A percentile compares a stretch with the other conserved stretches of the same genome.
phyloP scores from a whole-genome alignment of 257 asterid species.

The Forsythia suspensa region DNA sequence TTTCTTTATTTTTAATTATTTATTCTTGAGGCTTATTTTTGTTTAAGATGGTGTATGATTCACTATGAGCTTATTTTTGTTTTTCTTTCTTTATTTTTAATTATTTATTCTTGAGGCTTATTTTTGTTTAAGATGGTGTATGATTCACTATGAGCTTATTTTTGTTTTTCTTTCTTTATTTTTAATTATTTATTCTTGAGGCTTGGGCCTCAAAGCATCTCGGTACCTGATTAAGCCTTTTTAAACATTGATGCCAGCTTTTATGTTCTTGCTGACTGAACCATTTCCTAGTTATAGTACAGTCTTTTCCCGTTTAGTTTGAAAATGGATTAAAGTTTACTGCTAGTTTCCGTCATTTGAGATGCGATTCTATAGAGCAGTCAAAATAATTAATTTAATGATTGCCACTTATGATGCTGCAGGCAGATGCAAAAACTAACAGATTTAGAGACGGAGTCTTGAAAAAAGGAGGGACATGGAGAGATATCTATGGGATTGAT shows the following conservation, averaged over 20 bases:
- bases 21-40: no score
- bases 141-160: no score
- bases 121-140: no score
- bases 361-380: slow-evolving; percentile 1
- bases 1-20: no score
- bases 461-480: slow-evolving; percentile 90
- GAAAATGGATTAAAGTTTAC: background rate
- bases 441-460: slow-evolving; percentile 84
- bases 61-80: no score
- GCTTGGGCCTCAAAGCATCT: background rate
- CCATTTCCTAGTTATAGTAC: slow-evolving; percentile 11
- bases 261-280: slow-evolving; percentile 5
- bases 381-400: background rate
- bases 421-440: slow-evolving; percentile 98
- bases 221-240: background rate
- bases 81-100: no score
- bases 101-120: no score
- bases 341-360: background rate
- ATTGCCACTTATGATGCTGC: slow-evolving; percentile 32
- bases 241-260: background rate
- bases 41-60: no score
- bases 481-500: slow-evolving; percentile 88
- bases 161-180: no score
- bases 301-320: background rate
- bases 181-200: no score